These are phyloP conservation scores for Lojkania enalia DNA, from an alignment of 2,329 filamentous ascomycete genomes.

Conservation along the genomic window DNA sequence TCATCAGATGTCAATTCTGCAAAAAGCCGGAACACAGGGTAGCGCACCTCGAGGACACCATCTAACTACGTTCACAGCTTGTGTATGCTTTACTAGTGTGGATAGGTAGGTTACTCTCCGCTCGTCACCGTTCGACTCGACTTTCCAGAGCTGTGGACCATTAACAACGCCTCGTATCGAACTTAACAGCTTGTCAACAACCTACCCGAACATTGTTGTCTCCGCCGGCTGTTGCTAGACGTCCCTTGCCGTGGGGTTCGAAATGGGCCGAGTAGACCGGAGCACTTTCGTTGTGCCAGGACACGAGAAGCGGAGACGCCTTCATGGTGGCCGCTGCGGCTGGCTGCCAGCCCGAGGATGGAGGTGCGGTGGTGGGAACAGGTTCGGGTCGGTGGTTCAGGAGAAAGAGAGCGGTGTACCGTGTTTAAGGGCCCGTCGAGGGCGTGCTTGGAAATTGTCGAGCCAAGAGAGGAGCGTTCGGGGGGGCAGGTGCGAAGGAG, in stretches of 20 bases:
- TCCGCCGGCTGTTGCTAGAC: slow-evolving; percentile 90
- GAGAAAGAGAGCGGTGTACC: background rate
- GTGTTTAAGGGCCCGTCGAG: background rate
- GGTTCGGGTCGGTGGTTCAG: background rate
- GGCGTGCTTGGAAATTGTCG: slow-evolving; percentile 11
- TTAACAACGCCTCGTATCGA: slow-evolving; percentile 39
- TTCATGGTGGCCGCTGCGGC: slow-evolving; percentile 67
- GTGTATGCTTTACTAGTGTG: slow-evolving; percentile 89
- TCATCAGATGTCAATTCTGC: slow-evolving; percentile 21
- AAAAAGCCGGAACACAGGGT: background rate
- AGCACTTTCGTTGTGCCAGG: slow-evolving; percentile 97
- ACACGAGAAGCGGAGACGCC: slow-evolving; percentile 92
- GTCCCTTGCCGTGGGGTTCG: slow-evolving; percentile 86
- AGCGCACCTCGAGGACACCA: slow-evolving; percentile 86
- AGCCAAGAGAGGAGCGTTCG: slow-evolving; percentile 10
- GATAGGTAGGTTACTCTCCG: slow-evolving; percentile 89
- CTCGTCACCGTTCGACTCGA: slow-evolving; percentile 82
- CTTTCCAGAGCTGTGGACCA: slow-evolving; percentile 76
- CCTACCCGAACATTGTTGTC: slow-evolving; percentile 93
- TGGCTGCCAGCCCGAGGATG: slow-evolving; percentile 8
- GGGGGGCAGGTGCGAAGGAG: slow-evolving; percentile 8
- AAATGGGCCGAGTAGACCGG: slow-evolving; percentile 98
- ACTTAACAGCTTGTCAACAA: slow-evolving; percentile 21
- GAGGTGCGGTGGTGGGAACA: background rate
- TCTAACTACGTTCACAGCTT: slow-evolving; percentile 96